Evolutionary conservation across 306 rosid genomes (phyloP).

Genomic region (Rosa multiflora): DNA sequence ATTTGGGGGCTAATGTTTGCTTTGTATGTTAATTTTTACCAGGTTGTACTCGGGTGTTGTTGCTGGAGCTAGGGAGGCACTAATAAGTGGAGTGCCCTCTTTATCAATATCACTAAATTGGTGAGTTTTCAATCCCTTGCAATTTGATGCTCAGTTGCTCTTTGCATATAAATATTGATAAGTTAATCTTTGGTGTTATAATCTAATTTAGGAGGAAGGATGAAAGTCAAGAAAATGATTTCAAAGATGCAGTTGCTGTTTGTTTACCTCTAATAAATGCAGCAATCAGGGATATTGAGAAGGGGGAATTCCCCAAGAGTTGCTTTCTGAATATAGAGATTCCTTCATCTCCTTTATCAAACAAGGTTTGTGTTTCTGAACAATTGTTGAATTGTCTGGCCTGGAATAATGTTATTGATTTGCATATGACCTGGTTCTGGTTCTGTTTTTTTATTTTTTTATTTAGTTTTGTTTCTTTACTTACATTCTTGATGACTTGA

Average conservation of each 20-base stretch:
- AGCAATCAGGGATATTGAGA: constrained; percentile 71
- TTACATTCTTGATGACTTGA: not conserved
- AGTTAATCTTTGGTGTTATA: constrained; percentile 16
- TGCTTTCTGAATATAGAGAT: constrained; percentile 74
- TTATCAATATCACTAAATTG: constrained; percentile 87
- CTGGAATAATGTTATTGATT: not conserved
- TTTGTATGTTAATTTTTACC: constrained; percentile 15
- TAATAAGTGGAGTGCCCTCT: constrained; percentile 73
- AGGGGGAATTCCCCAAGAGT: constrained; percentile 66
- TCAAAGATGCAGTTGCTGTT: constrained; percentile 84
- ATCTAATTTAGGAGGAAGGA: constrained; percentile 77
- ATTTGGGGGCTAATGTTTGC: constrained; percentile 17
- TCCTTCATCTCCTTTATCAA: constrained; percentile 72
- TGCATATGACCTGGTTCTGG: not conserved
- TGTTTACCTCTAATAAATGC: constrained; percentile 85
- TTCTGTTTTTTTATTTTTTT: not conserved
- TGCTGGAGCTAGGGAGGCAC: constrained; percentile 98
- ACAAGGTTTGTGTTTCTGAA: constrained; percentile 61
- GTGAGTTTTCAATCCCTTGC: constrained; percentile 39
- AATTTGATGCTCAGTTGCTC: constrained; percentile 21
- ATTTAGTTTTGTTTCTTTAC: not conserved
- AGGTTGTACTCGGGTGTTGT: constrained; percentile 90
- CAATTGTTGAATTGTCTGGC: not conserved
- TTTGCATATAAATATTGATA: constrained; percentile 26
- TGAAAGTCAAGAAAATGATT: constrained; percentile 84